Conservation (phyloP, 2,329 filamentous ascomycete genomes). For the Phyllosticta citrichinensis region DNA sequence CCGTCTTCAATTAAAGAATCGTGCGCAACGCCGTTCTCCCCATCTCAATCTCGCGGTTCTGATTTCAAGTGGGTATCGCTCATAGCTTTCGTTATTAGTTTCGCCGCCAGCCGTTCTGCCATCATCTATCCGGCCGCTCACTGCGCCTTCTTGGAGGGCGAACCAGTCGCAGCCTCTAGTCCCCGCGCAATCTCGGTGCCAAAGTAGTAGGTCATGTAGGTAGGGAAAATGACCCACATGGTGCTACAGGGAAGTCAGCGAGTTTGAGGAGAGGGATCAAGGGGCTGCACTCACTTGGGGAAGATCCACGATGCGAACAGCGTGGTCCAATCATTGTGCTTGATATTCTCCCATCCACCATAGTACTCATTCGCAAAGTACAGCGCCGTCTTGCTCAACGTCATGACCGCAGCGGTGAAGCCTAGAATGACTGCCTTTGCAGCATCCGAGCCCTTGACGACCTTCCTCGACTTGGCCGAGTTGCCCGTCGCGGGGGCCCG, state of each 20-base stretch:
- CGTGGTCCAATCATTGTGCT: conserved; percentile 47
- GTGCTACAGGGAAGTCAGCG: conserved; percentile 35
- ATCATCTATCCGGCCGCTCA: not conserved
- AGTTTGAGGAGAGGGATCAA: conserved; percentile 12
- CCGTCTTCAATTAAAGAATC: too few relatives aligned
- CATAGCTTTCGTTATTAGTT: not conserved
- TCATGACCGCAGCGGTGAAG: conserved; percentile 52
- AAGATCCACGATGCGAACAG: conserved; percentile 53
- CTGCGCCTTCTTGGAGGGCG: conserved; percentile 12
- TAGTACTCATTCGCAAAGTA: conserved; percentile 58
- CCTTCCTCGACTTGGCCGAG: conserved; percentile 21
- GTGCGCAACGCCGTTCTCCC: not conserved
- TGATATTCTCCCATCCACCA: conserved; percentile 50
- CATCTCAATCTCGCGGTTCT: not conserved
- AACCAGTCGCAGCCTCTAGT: conserved; percentile 36
- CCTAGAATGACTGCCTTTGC: conserved; percentile 48
- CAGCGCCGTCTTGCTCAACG: conserved; percentile 56
- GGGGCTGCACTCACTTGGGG: conserved; percentile 47
- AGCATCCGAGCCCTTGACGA: conserved; percentile 42
- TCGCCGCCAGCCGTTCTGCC: not conserved
- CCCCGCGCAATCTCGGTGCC: conserved; percentile 52
- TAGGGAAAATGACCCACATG: conserved; percentile 54
- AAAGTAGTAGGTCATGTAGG: conserved; percentile 52
- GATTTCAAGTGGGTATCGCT: not conserved
- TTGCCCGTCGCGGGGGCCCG: conserved; percentile 15